Evolutionary conservation across 805 yeast species (phyloP), one percentile per base, ranked within the genome.

Genomic region (Zygosaccharomyces lentus): DNA sequence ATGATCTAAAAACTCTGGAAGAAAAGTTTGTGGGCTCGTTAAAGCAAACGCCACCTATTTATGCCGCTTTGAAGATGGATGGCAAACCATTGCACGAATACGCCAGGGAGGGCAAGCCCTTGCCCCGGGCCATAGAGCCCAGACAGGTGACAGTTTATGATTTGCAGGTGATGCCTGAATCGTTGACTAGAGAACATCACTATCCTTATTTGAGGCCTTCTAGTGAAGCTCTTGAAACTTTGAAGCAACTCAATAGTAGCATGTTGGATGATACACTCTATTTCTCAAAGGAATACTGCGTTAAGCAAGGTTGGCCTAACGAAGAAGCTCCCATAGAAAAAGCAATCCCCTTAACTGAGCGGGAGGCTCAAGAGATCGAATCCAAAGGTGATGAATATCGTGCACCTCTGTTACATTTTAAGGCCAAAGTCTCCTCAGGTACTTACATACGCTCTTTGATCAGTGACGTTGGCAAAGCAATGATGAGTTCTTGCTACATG

Each of bases 71-170:
- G 48, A 91, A 91, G 61, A 84, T 95, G 81, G 82, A 88, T 60
- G 99, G 99, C 13, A 88, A 82, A 67, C 95, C 96, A 3, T 69
- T 95, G 39, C 89, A 95, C 62, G 96, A 91, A 57, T 93, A 93
- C 63, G 99, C 99, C 1, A 75, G 99, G 52, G 78, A 84, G 51
- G 95, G 95, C 0, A 70, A 77, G 21, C 91, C 96, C 0, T 72
- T 93, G 16, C 99, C 99, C 0, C 75, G 78, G 41, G 77, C 83
- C n/a, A 87, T 95, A 43, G 81, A 85, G 57, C 76, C 86, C 1
- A 75, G 99, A 54, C 78, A 79, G 24, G 88, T 88, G 10, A 73
- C 71, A 25, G 75, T 93, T 2, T 66, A 70, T 53, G 75, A 73
- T 30, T 58, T 88, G 34, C 71, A 73, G 9, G 66, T 90, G 1